phyloP scores from a whole-genome alignment of 352 stramenopile genomes.

The Phytophthora aleatoria region DNA sequence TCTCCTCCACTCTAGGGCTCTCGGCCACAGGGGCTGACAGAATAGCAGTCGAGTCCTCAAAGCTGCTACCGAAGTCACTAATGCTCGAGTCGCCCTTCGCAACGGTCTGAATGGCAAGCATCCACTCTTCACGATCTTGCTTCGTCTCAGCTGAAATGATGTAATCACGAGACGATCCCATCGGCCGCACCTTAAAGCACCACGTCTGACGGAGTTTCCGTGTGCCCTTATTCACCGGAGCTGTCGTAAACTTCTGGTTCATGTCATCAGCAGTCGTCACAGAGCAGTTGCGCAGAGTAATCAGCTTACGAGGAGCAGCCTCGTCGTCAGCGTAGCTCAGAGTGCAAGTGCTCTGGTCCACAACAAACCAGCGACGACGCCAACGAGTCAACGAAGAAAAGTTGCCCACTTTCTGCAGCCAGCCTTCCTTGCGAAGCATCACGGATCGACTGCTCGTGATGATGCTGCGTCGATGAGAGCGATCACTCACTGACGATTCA shows the following conservation, averaged over 20 bases:
- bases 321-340: conserved; percentile 83
- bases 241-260: conserved; percentile 87
- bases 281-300: conserved; percentile 72
- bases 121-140: conserved; percentile 90
- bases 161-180: conserved; percentile 81
- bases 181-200: conserved; percentile 84
- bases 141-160: conserved; percentile 88
- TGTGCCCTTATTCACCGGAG: conserved; percentile 86
- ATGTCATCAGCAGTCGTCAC: conserved; percentile 81
- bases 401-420: conserved; percentile 83
- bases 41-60: conserved; percentile 39
- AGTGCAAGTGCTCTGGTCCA: conserved; percentile 79
- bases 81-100: conserved; percentile 56
- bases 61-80: conserved; percentile 28
- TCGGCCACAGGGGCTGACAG: conserved; percentile 17
- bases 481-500: conserved; percentile 31
- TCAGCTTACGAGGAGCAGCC: conserved; percentile 65
- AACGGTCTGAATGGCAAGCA: conserved; percentile 84
- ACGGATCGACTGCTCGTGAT: conserved; percentile 55
- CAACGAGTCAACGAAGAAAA: conserved; percentile 76
- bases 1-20: conserved; percentile 51
- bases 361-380: conserved; percentile 78
- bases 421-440: conserved; percentile 80
- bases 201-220: conserved; percentile 80
- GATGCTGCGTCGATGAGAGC: conserved; percentile 54